These are phyloP conservation scores for Cryphonectria japonica DNA, from an alignment of 2,329 filamentous ascomycete genomes.

Conservation along the genomic window DNA sequence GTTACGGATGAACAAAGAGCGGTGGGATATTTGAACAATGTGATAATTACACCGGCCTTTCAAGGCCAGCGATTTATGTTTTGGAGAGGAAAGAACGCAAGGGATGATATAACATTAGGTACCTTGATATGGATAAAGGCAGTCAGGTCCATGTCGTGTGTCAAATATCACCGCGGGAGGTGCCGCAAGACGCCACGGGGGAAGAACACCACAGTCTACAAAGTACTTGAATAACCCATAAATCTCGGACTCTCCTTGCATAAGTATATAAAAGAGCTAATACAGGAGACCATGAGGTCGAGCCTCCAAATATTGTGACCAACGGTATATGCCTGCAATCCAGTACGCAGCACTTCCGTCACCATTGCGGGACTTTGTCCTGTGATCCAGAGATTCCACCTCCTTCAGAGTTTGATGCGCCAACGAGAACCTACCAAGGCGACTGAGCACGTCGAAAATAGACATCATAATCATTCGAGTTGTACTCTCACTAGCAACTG, in stretches of 20 bases:
- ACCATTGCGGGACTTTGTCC: background rate
- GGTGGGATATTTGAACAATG: background rate
- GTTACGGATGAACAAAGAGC: constrained; percentile 1
- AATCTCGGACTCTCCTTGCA: no score
- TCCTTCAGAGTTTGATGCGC: background rate
- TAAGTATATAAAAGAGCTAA: background rate
- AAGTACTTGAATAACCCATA: background rate
- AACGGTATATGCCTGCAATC: background rate
- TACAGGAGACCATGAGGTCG: background rate
- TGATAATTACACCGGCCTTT: no score
- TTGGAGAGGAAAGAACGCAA: background rate
- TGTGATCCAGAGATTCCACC: background rate
- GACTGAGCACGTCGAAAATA: background rate
- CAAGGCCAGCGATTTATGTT: no score
- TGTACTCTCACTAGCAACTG: background rate
- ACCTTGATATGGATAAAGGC: background rate
- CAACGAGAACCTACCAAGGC: no score
- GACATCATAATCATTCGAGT: background rate
- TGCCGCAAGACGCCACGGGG: background rate
- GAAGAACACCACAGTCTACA: background rate
- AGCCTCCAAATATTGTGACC: background rate
- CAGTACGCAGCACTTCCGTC: background rate
- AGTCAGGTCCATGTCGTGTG: background rate
- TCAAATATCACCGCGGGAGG: background rate
- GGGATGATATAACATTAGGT: background rate